These are phyloP conservation scores for Aureobasidium sp. DNA, from an alignment of 2,329 filamentous ascomycete genomes.

Conservation along the genomic window DNA sequence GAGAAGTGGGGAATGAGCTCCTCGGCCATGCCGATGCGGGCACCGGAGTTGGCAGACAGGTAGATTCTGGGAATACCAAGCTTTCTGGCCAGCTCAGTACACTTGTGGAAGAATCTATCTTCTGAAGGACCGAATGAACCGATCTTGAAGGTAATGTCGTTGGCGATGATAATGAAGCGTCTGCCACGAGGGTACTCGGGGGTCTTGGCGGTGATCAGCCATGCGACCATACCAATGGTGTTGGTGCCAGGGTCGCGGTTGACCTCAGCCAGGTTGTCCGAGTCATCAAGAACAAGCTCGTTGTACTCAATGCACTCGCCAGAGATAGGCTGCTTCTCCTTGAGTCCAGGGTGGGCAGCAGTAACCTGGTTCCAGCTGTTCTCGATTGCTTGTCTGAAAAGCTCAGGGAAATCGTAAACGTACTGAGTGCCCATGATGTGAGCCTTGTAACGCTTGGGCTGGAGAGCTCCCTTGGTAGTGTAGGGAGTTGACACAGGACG, in stretches of 20 bases:
- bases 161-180: constrained; percentile 92
- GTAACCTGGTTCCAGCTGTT: constrained; percentile 81
- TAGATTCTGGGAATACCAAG: constrained; percentile 95
- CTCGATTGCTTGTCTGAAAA: constrained; percentile 96
- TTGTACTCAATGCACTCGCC: constrained; percentile 92
- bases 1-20: constrained; percentile 97
- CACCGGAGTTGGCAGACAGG: constrained; percentile 96
- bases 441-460: constrained; percentile 98
- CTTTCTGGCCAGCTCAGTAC: constrained; percentile 89
- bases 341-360: constrained; percentile 64
- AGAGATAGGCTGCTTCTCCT: constrained; percentile 71
- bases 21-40: constrained; percentile 90
- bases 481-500: constrained; percentile 87
- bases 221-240: constrained; percentile 95
- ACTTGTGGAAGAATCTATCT: constrained; percentile 98
- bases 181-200: constrained; percentile 91
- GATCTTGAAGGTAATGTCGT: constrained; percentile 99
- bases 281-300: constrained; percentile 91
- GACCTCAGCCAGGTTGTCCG: constrained; percentile 85
- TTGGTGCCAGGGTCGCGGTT: constrained; percentile 93
- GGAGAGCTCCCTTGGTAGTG: constrained; percentile 95
- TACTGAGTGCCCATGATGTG: constrained; percentile 99
- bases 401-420: constrained; percentile 98
- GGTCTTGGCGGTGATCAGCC: constrained; percentile 89
- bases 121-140: constrained; percentile 94